phyloP scores from a whole-genome alignment of 495 filamentous ascomycete genomes.

The Staphylotrichum tortipilum region DNA sequence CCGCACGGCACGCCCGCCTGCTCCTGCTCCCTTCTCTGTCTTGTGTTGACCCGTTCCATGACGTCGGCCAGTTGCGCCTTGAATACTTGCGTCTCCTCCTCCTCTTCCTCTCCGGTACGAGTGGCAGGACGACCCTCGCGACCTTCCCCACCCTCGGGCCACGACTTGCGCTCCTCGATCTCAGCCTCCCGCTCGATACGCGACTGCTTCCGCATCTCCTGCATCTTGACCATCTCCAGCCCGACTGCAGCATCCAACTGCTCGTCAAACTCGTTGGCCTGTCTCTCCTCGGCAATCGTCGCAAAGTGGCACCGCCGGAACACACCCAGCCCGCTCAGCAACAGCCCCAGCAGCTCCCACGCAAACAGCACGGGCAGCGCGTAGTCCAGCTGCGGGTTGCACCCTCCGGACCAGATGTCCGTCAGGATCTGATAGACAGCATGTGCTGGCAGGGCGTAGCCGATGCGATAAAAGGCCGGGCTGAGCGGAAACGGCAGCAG shows the following conservation, averaged over 20 bases:
- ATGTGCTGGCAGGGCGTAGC: conserved; percentile 41
- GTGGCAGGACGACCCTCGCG: too few relatives aligned
- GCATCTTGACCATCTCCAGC: conserved; percentile 11
- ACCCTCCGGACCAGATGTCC: conserved; percentile 43
- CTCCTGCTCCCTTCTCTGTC: conserved; percentile 1
- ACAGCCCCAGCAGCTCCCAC: conserved; percentile 26
- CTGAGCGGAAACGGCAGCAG: conserved; percentile 41
- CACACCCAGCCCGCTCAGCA: conserved; percentile 25
- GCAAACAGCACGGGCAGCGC: conserved; percentile 39
- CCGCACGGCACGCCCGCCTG: neutral
- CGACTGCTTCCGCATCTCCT: conserved; percentile 1
- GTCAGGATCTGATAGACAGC: conserved; percentile 35
- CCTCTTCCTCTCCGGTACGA: neutral
- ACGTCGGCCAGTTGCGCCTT: conserved; percentile 2
- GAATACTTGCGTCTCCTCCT: neutral
- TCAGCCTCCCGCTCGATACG: neutral
- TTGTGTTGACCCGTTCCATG: conserved; percentile 4
- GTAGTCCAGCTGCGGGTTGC: conserved; percentile 35
- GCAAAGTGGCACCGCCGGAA: conserved; percentile 33
- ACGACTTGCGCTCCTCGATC: neutral
- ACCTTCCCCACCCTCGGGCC: too few relatives aligned
- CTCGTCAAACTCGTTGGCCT: conserved; percentile 18
- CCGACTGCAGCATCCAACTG: conserved; percentile 23
- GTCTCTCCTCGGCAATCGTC: conserved; percentile 25
- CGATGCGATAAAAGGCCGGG: conserved; percentile 40